phyloP scores from a whole-genome alignment of 106 monocot species.

The Agapanthus africanus region DNA sequence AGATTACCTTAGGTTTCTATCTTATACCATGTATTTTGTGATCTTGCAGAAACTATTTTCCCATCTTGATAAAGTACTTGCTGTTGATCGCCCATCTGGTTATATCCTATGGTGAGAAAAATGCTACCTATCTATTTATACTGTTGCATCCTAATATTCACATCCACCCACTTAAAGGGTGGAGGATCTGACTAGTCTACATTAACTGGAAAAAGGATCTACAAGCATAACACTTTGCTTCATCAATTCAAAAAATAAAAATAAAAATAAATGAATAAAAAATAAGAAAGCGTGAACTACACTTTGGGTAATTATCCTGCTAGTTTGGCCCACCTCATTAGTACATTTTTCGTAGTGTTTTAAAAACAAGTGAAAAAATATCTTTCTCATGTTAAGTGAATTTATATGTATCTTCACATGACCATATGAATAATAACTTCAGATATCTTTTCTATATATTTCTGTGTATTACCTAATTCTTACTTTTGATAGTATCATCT shows the following conservation, averaged over 20 bases:
- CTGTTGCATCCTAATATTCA: not conserved
- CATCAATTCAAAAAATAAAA: too few species aligned
- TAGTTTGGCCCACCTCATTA: not conserved
- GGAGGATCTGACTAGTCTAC: not conserved
- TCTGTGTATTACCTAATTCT: not conserved
- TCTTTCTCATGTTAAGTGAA: not conserved
- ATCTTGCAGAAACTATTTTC: conserved; percentile 59
- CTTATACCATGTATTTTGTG: conserved; percentile 5
- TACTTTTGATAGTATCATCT: not conserved
- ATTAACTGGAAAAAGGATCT: not conserved
- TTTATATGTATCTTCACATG: not conserved
- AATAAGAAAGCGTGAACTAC: not conserved
- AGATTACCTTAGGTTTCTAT: not conserved
- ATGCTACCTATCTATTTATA: not conserved
- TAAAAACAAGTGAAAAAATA: not conserved
- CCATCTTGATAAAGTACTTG: conserved; percentile 54
- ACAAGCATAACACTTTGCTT: not conserved
- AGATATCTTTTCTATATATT: not conserved
- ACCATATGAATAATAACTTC: not conserved
- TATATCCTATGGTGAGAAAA: conserved; percentile 60
- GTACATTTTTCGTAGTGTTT: not conserved
- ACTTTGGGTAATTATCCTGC: not conserved
- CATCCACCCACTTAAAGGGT: not conserved
- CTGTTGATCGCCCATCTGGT: conserved; percentile 59
- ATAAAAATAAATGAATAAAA: too few species aligned